Evolutionary conservation across 192 early-diverging fungal genomes (phyloP).

Genomic region (Kickxella alabastrina): DNA sequence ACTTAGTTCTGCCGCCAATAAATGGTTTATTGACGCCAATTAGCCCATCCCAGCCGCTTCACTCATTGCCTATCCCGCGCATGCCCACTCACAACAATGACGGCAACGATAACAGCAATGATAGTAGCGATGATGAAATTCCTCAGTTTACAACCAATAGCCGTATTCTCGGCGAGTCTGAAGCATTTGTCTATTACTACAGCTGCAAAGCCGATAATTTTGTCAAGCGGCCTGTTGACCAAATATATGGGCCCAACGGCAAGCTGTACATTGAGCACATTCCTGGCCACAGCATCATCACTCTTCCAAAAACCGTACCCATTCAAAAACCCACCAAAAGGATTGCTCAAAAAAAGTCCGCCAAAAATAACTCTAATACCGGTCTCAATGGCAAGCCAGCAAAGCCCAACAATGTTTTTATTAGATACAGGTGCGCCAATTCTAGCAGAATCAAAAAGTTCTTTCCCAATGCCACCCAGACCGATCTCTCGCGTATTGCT

Average conservation of each 20-base stretch:
- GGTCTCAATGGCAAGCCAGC: background rate
- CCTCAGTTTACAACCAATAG: background rate
- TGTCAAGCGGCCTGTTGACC: slow-evolving; percentile 10
- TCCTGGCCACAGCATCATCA: slow-evolving; percentile 22
- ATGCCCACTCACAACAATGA: background rate
- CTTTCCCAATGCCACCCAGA: slow-evolving; percentile 14
- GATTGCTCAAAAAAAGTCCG: background rate
- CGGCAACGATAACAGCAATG: background rate
- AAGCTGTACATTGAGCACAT: slow-evolving; percentile 27
- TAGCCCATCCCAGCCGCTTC: background rate
- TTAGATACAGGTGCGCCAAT: slow-evolving; percentile 24
- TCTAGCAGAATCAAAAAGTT: slow-evolving; percentile 4
- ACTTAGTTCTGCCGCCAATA: background rate
- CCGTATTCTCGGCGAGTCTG: background rate
- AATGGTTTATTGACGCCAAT: background rate
- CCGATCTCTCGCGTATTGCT: slow-evolving; percentile 19
- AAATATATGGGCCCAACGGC: slow-evolving; percentile 12
- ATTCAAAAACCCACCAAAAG: background rate
- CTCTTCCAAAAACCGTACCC: slow-evolving; percentile 8
- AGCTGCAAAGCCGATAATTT: slow-evolving; percentile 3
- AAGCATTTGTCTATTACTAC: background rate
- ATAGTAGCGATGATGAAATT: background rate
- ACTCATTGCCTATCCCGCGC: background rate
- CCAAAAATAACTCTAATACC: background rate
- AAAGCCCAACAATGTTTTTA: slow-evolving; percentile 27